Percentiles rank a stretch among this genome's conserved stretches.
These are phyloP conservation scores for Xylaria sp. DNA, from an alignment of 2,329 filamentous ascomycete genomes.

Conservation along the genomic window DNA sequence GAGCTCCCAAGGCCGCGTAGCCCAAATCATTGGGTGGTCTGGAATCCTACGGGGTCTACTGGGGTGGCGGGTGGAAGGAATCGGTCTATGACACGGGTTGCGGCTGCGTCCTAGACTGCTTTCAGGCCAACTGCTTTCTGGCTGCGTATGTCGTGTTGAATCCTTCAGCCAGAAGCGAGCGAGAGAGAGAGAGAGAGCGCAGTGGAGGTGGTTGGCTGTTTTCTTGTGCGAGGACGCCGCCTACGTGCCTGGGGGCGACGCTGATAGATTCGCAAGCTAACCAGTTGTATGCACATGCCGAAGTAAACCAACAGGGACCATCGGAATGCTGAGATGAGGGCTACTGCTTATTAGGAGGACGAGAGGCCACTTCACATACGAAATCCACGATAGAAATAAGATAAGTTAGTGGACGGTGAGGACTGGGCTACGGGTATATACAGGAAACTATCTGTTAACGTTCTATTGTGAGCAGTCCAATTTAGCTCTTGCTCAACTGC, in stretches of 20 bases:
- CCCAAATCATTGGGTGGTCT: neutral
- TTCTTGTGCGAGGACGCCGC: neutral
- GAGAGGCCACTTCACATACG: neutral
- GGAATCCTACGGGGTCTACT: neutral
- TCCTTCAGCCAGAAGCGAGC: neutral
- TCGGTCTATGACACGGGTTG: neutral
- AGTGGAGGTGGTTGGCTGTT: neutral
- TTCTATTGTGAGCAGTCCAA: neutral
- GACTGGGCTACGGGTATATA: too few species aligned
- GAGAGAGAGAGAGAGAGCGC: neutral
- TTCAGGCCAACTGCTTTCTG: neutral
- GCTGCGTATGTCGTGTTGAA: neutral
- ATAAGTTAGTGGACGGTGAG: too few species aligned
- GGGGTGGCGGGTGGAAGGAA: neutral
- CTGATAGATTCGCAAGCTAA: too few species aligned
- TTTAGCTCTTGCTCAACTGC: neutral
- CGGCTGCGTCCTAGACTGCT: neutral
- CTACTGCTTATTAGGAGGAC: too few species aligned
- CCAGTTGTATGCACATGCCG: neutral
- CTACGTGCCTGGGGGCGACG: neutral
- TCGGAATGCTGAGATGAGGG: neutral
- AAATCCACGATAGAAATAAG: too few species aligned
- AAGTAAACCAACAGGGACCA: neutral
- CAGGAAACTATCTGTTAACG: too few species aligned
- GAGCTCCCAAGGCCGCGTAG: neutral